Percentiles rank a stretch among this genome's conserved stretches.
phyloP scores from a whole-genome alignment of 495 filamentous ascomycete species.

The Penicillium turbatum region DNA sequence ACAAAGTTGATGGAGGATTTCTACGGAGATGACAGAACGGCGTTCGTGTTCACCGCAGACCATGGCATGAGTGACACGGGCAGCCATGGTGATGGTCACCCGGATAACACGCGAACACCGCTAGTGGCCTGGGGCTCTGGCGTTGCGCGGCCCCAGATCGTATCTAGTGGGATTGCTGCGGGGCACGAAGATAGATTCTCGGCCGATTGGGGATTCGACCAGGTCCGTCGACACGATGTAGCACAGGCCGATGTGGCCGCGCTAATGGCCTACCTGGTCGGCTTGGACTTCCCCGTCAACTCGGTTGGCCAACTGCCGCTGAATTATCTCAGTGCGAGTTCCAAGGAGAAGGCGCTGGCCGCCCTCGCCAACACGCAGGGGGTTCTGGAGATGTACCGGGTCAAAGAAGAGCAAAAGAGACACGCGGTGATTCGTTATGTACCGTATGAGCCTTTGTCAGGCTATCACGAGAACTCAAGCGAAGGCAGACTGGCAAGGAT shows the following conservation, averaged over 20 bases:
- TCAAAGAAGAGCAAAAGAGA: constrained; percentile 88
- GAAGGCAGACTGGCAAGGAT: constrained; percentile 67
- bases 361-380: constrained; percentile 78
- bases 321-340: constrained; percentile 66
- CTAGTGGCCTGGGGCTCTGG: constrained; percentile 94
- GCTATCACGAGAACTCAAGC: constrained; percentile 54
- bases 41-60: constrained; percentile 95
- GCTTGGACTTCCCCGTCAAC: constrained; percentile 89
- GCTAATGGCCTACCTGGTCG: constrained; percentile 93
- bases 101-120: constrained; percentile 94
- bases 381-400: constrained; percentile 94
- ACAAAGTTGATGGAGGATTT: constrained; percentile 80
- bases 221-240: constrained; percentile 83
- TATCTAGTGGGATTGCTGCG: constrained; percentile 48
- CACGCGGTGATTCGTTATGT: constrained; percentile 68
- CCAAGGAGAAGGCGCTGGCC: constrained; percentile 76
- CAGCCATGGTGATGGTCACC: constrained; percentile 95
- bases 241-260: constrained; percentile 93
- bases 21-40: constrained; percentile 86
- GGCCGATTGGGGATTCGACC: constrained; percentile 76
- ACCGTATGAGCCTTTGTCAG: constrained; percentile 61
- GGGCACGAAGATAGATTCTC: constrained; percentile 95
- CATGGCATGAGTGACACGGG: constrained; percentile 99
- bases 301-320: constrained; percentile 93
- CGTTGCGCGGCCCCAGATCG: constrained; percentile 67